Percentiles rank a stretch among this genome's conserved stretches.
Evolutionary conservation across 2,329 filamentous ascomycete species (phyloP).

Genomic region (Talaromyces atroroseus): DNA sequence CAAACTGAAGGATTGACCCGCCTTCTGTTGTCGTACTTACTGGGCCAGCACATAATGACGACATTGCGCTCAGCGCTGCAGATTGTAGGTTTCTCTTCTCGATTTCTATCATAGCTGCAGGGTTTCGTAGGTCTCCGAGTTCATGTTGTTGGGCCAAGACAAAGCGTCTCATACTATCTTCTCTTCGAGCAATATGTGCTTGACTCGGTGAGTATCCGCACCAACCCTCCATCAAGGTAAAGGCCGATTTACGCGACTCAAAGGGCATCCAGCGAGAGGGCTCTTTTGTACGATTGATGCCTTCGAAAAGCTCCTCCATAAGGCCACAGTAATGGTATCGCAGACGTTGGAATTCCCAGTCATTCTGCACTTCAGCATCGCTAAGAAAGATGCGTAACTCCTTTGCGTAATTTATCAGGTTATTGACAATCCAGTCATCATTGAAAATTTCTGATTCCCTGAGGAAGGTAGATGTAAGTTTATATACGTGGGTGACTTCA

Average conservation of each 20-base stretch:
- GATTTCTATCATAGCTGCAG: constrained; percentile 89
- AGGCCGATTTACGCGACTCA: constrained; percentile 89
- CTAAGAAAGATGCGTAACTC: constrained; percentile 92
- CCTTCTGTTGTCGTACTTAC: constrained; percentile 85
- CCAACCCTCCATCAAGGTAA: constrained; percentile 98
- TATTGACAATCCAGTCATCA: constrained; percentile 85
- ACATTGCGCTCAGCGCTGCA: constrained; percentile 92
- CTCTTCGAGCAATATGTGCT: constrained; percentile 69
- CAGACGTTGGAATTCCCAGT: constrained; percentile 89
- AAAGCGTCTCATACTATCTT: constrained; percentile 81
- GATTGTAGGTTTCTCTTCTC: constrained; percentile 89
- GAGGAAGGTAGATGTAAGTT: constrained; percentile 84
- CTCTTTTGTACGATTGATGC: constrained; percentile 78
- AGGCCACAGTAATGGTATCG: constrained; percentile 90
- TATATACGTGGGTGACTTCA: constrained; percentile 94
- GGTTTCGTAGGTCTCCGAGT: constrained; percentile 66
- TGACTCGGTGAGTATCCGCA: constrained; percentile 95
- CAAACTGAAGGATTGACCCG: constrained; percentile 81
- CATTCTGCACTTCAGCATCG: constrained; percentile 88
- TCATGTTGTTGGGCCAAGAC: constrained; percentile 72
- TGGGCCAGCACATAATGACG: constrained; percentile 76
- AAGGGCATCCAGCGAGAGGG: constrained; percentile 95
- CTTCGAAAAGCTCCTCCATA: constrained; percentile 87
- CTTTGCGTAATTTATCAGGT: constrained; percentile 82
- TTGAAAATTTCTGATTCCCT: constrained; percentile 71